These are phyloP conservation scores for Dothidotthia symphoricarpi DNA, from an alignment of 2,329 filamentous ascomycete genomes.

Conservation along the genomic window DNA sequence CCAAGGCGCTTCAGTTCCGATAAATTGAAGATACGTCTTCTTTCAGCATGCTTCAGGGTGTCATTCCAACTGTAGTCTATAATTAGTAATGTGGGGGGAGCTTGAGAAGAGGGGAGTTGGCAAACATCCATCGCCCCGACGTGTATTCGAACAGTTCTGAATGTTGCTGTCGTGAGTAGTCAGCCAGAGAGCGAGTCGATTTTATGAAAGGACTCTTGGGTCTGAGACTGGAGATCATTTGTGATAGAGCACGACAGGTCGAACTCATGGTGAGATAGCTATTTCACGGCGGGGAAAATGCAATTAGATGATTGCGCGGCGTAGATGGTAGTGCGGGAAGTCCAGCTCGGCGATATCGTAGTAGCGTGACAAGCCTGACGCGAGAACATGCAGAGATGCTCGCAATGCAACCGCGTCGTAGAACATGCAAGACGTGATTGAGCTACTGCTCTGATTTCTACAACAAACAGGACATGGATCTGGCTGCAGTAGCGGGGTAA, in stretches of 20 bases:
- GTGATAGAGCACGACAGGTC: background rate
- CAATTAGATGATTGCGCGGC: conserved; percentile 1
- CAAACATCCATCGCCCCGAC: conserved; percentile 25
- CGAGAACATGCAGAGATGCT: too few species aligned
- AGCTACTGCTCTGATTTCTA: too few species aligned
- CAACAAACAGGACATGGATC: too few species aligned
- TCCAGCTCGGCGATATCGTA: too few species aligned
- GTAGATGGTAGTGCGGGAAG: too few species aligned
- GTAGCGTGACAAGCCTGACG: too few species aligned
- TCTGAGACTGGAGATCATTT: background rate
- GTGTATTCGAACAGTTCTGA: conserved; percentile 24
- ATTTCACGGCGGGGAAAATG: background rate
- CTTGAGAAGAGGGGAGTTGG: conserved; percentile 2
- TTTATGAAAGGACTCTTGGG: conserved; percentile 2
- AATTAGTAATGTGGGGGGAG: conserved; percentile 9
- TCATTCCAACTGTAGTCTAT: conserved; percentile 20
- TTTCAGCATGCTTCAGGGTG: conserved; percentile 15
- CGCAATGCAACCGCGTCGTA: too few species aligned
- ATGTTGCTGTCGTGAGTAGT: conserved; percentile 6
- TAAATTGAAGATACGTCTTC: conserved; percentile 21
- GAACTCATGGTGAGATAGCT: background rate
- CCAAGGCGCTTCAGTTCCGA: conserved; percentile 27
- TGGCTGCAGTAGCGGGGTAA: too few species aligned
- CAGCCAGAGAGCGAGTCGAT: conserved; percentile 7
- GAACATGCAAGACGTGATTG: too few species aligned